A percentile compares a stretch with the other conserved stretches of the same genome.
phyloP scores from a whole-genome alignment of 2,329 filamentous ascomycete genomes.

The Diaporthe australafricana region DNA sequence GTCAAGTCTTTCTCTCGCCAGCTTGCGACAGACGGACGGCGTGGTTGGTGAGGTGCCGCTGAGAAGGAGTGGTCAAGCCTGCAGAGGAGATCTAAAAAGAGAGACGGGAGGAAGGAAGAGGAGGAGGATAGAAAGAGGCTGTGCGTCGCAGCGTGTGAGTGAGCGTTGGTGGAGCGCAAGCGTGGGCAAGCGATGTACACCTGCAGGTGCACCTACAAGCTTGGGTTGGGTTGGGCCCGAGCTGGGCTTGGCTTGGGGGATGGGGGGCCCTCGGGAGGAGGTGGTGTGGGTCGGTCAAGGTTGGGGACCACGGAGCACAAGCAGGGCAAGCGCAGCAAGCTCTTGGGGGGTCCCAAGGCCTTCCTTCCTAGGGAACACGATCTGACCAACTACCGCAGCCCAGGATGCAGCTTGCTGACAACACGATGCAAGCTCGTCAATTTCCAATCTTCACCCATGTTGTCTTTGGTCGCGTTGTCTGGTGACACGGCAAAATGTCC shows the following conservation, averaged over 20 bases:
- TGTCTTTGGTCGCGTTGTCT: neutral
- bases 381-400: neutral
- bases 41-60: conserved; percentile 13
- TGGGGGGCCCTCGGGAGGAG: neutral
- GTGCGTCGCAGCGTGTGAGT: conserved; percentile 4
- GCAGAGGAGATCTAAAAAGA: conserved; percentile 35
- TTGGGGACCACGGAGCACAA: conserved; percentile 6
- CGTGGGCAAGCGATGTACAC: conserved; percentile 3
- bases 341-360: neutral
- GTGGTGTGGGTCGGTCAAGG: conserved; percentile 14
- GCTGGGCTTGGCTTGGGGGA: conserved; percentile 7
- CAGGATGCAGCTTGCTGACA: conserved; percentile 19
- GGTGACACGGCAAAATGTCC: neutral
- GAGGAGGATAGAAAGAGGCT: conserved; percentile 19
- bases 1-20: conserved; percentile 26
- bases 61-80: conserved; percentile 24
- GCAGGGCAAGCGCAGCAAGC: neutral
- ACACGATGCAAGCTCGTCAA: too few species aligned
- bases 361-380: neutral
- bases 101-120: conserved; percentile 33
- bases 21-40: conserved; percentile 21
- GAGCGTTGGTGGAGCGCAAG: conserved; percentile 5
- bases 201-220: conserved; percentile 20
- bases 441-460: too few species aligned
- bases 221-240: conserved; percentile 21